Evolutionary conservation across 169 alveolate genomes (phyloP).

Genomic region (Cardiosporidium cionae): DNA sequence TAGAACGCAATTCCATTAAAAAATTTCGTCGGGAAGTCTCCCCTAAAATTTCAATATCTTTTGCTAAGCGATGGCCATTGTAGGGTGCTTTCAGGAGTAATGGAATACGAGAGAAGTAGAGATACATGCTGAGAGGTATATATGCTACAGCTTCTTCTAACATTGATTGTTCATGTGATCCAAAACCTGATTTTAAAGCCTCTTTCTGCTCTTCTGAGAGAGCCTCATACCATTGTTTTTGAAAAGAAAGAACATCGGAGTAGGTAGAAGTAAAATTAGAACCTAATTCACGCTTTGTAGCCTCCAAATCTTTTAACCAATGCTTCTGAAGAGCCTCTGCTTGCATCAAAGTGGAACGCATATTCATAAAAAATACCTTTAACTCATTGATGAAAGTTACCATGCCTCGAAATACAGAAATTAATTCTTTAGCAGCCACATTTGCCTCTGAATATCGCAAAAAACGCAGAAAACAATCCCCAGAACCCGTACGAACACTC

Average conservation of each 20-base stretch:
- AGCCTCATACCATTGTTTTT: background rate
- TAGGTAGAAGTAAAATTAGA: background rate
- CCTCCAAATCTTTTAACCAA: background rate
- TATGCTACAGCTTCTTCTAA: slow-evolving; percentile 34
- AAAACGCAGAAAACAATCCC: background rate
- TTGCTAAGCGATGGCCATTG: background rate
- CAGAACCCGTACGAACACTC: background rate
- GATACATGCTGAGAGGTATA: slow-evolving; percentile 28
- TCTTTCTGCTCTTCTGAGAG: background rate
- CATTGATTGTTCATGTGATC: slow-evolving; percentile 13
- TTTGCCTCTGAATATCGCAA: background rate
- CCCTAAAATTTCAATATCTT: background rate
- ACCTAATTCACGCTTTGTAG: background rate
- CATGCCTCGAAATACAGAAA: background rate
- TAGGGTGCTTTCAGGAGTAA: background rate
- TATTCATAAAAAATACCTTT: background rate
- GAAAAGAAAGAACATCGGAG: background rate
- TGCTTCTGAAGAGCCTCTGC: background rate
- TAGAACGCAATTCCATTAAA: too few species aligned
- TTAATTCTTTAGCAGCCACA: background rate
- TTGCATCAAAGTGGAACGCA: background rate
- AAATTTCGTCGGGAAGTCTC: background rate
- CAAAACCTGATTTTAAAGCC: slow-evolving; percentile 1
- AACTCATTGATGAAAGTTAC: background rate
- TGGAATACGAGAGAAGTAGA: background rate